phyloP scores from a whole-genome alignment of 2,329 filamentous ascomycete species.

The Penicillium sp. region DNA sequence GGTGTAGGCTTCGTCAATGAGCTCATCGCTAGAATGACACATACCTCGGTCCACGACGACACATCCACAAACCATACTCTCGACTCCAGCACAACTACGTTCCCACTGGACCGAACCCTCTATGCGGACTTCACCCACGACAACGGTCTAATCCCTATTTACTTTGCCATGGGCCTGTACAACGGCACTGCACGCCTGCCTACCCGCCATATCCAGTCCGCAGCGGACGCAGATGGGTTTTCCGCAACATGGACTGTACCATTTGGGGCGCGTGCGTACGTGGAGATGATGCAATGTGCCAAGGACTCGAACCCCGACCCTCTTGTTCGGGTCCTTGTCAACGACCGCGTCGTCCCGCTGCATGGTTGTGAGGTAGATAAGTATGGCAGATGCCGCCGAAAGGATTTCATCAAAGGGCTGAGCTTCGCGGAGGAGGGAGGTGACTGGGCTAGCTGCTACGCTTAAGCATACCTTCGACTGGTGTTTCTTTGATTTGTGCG shows the following conservation, averaged over 20 bases:
- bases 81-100: conserved; percentile 64
- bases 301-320: conserved; percentile 51
- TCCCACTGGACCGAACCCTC: conserved; percentile 66
- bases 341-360: conserved; percentile 76
- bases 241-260: conserved; percentile 77
- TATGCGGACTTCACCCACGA: conserved; percentile 94
- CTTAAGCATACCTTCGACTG: conserved; percentile 1
- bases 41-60: conserved; percentile 64
- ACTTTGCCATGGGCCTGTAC: conserved; percentile 75
- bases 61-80: conserved; percentile 78
- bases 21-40: conserved; percentile 75
- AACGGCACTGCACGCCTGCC: conserved; percentile 60
- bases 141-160: conserved; percentile 77
- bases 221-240: conserved; percentile 62
- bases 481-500: not conserved
- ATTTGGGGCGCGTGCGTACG: conserved; percentile 76
- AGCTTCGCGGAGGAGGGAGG: conserved; percentile 71
- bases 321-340: conserved; percentile 75
- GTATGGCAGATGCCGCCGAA: conserved; percentile 68
- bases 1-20: conserved; percentile 88
- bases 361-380: conserved; percentile 67
- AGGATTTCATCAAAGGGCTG: conserved; percentile 70
- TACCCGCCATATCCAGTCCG: conserved; percentile 49
- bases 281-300: conserved; percentile 78
- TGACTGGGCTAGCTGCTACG: conserved; percentile 66